Evolutionary conservation across 1,284 basidiomycete genomes (phyloP).

Genomic region (Vanrija pseudolonga): DNA sequence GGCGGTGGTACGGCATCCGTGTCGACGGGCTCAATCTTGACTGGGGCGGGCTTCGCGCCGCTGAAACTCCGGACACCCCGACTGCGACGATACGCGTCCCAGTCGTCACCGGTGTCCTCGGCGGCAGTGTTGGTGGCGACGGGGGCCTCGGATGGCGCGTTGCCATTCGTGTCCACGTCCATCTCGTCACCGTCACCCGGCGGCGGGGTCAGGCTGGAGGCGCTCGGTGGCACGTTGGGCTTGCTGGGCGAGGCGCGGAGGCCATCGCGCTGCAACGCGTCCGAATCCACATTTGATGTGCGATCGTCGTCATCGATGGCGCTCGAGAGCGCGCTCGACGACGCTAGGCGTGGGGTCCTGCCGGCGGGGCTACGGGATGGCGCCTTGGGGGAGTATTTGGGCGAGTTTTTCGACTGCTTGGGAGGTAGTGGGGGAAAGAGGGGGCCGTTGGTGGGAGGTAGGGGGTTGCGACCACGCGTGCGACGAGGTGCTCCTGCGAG

Average conservation of each 20-base stretch:
- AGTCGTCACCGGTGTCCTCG: conserved; percentile 17
- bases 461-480: conserved; percentile 41
- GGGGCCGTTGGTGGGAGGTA: conserved; percentile 43
- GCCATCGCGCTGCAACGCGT: not conserved
- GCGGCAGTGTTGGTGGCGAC: not conserved
- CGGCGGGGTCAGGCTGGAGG: conserved; percentile 32
- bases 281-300: not conserved
- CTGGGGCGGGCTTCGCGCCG: conserved; percentile 10
- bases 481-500: conserved; percentile 27
- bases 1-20: conserved; percentile 27
- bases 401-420: conserved; percentile 36
- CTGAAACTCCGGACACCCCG: conserved; percentile 28
- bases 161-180: conserved; percentile 2
- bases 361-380: conserved; percentile 17
- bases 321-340: conserved; percentile 20
- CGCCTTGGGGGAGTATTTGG: conserved; percentile 30
- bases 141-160: not conserved
- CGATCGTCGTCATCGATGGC: conserved; percentile 16
- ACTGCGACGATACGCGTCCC: conserved; percentile 31
- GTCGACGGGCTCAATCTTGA: conserved; percentile 37
- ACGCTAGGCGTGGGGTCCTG: conserved; percentile 6
- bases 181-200: conserved; percentile 31
- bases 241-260: conserved; percentile 3
- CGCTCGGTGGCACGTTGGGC: conserved; percentile 15
- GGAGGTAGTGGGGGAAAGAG: conserved; percentile 47